phyloP scores from a whole-genome alignment of 176 grass and related monocot species.

The Saccharum spontaneum region DNA sequence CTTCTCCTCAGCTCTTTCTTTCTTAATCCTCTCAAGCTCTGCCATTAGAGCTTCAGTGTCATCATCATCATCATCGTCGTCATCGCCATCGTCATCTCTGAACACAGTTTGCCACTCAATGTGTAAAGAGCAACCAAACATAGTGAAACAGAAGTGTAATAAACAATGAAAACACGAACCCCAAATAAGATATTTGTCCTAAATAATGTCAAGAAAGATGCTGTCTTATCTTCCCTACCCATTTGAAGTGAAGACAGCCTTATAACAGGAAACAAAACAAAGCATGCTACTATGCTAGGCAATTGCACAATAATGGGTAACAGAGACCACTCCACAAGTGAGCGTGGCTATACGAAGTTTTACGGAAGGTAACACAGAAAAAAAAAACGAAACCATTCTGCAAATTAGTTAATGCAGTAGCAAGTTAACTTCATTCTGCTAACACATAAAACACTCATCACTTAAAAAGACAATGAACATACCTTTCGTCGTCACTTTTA shows the following conservation, averaged over 20 bases:
- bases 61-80: conserved; percentile 47
- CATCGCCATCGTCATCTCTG: conserved; percentile 66
- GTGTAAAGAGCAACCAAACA: not conserved
- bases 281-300: not conserved
- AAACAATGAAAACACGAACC: not conserved
- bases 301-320: not conserved
- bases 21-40: conserved; percentile 92
- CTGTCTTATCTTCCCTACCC: not conserved
- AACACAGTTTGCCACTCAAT: conserved; percentile 3
- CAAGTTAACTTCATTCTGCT: not conserved
- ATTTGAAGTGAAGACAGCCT: not conserved
- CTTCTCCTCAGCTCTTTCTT: conserved; percentile 84
- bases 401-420: not conserved
- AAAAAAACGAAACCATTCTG: not conserved
- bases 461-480: not conserved
- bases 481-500: conserved; percentile 81
- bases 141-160: not conserved
- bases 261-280: not conserved
- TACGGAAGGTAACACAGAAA: not conserved
- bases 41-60: conserved; percentile 90
- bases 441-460: not conserved
- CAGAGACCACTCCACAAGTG: not conserved
- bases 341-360: not conserved
- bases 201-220: not conserved
- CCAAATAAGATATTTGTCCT: not conserved